Conservation (phyloP, 768 basidiomycete genomes). For the Hygrophoropsis aurantiaca region DNA sequence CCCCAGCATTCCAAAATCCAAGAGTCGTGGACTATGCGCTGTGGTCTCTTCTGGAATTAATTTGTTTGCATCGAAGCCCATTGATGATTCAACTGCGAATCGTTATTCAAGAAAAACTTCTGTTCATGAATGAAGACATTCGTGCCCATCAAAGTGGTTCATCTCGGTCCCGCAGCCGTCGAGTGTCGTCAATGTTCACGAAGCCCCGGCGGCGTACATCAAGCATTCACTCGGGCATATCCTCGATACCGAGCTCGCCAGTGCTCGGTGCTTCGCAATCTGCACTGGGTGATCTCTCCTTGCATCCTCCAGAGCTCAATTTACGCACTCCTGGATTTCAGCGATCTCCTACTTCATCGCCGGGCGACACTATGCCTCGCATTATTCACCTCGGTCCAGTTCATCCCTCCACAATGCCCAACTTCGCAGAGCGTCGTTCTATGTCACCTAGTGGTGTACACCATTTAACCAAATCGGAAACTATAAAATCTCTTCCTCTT, state of each 20-base stretch:
- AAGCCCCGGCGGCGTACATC: conserved; percentile 53
- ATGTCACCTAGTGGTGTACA: conserved; percentile 3
- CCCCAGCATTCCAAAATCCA: conserved; percentile 36
- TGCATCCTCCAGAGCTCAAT: conserved; percentile 10
- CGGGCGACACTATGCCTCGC: conserved; percentile 40
- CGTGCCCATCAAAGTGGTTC: conserved; percentile 25
- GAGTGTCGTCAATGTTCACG: conserved; percentile 54
- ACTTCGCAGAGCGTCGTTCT: conserved; percentile 3
- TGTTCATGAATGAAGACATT: conserved; percentile 53
- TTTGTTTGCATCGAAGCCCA: conserved; percentile 62
- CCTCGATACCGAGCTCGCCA: conserved; percentile 51
- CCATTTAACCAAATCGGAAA: conserved; percentile 32
- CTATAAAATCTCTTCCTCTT: conserved; percentile 51
- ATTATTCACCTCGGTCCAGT: conserved; percentile 66
- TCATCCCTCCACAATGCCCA: conserved; percentile 24
- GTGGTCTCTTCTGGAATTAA: conserved; percentile 71
- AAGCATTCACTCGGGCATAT: conserved; percentile 22
- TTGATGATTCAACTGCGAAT: conserved; percentile 65
- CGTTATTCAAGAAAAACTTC: conserved; percentile 64
- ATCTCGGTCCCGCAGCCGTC: conserved; percentile 34
- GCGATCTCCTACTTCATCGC: conserved; percentile 37
- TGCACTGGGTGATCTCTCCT: neutral
- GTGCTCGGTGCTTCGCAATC: conserved; percentile 35
- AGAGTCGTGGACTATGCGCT: conserved; percentile 68
- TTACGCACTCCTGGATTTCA: conserved; percentile 38